Conservation (phyloP, 139 green algal species). For the Ettlia oleoabundans region DNA sequence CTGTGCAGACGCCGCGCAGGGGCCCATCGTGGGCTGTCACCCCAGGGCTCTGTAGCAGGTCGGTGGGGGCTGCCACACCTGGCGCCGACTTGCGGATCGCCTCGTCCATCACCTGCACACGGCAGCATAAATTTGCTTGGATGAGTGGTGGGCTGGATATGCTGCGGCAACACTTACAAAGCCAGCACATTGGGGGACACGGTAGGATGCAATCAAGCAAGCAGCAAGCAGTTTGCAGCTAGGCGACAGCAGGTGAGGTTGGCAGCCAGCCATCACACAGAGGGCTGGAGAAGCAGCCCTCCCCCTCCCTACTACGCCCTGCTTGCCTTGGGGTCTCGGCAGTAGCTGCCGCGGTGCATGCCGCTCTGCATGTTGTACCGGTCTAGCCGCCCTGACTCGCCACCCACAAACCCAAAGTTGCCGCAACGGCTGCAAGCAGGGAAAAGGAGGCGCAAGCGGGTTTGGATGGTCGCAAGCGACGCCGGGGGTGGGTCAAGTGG, state of each 20-base stretch:
- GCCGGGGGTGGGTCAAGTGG: not conserved
- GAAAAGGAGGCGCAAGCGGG: conserved; percentile 33
- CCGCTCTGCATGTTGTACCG: conserved; percentile 97
- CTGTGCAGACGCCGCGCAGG: conserved; percentile 64
- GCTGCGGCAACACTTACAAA: too few relatives aligned
- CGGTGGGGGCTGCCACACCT: not conserved
- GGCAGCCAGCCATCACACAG: too few relatives aligned
- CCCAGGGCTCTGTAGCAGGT: conserved; percentile 2
- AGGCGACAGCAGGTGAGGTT: too few relatives aligned
- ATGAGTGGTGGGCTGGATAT: too few relatives aligned
- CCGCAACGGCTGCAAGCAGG: conserved; percentile 76
- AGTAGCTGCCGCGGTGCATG: conserved; percentile 77
- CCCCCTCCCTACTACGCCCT: too few relatives aligned
- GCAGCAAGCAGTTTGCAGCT: too few relatives aligned
- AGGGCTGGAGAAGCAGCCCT: too few relatives aligned
- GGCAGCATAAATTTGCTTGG: too few relatives aligned
- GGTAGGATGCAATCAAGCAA: too few relatives aligned
- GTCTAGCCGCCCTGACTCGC: conserved; percentile 78
- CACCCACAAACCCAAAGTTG: conserved; percentile 96
- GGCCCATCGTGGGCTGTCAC: conserved; percentile 72
- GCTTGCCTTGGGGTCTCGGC: conserved; percentile 7
- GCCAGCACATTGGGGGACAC: too few relatives aligned
- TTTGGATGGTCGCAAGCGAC: too few relatives aligned
- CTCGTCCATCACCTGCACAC: not conserved
- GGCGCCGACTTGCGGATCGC: not conserved